Percentiles rank a stretch among this genome's conserved stretches.
Conservation (phyloP, 805 yeast genomes). For the Candida piceae region DNA sequence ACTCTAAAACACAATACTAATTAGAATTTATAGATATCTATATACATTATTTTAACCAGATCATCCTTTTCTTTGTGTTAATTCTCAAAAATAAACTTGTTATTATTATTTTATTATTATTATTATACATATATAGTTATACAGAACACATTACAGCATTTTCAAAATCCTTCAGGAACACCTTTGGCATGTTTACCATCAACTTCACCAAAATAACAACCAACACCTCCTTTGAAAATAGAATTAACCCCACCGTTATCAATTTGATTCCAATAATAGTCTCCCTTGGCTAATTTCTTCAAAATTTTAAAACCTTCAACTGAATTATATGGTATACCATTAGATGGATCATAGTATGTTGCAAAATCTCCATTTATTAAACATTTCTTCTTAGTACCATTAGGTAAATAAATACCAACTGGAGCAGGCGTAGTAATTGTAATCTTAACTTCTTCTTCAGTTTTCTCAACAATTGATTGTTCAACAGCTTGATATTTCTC, state of each 20-base stretch:
- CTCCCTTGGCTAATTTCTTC: constrained; percentile 52
- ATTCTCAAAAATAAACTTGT: too few relatives aligned
- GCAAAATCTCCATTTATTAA: constrained; percentile 75
- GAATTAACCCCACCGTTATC: constrained; percentile 40
- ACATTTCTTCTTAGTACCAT: constrained; percentile 63
- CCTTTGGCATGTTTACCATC: constrained; percentile 65
- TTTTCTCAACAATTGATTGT: constrained; percentile 38
- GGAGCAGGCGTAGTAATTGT: constrained; percentile 67
- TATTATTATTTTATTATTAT: too few relatives aligned
- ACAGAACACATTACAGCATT: not conserved
- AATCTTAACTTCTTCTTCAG: constrained; percentile 42
- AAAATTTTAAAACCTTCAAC: constrained; percentile 72
- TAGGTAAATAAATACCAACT: constrained; percentile 65
- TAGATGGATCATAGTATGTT: constrained; percentile 79
- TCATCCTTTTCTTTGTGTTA: too few relatives aligned
- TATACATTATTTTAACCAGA: too few relatives aligned
- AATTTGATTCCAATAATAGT: constrained; percentile 47
- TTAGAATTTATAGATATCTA: too few relatives aligned
- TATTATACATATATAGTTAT: constrained; percentile 33
- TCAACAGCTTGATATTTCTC: constrained; percentile 39
- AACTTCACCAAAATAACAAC: constrained; percentile 37
- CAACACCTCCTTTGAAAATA: constrained; percentile 29
- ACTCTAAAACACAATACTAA: constrained; percentile 53
- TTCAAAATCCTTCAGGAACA: constrained; percentile 78
- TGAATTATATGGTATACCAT: constrained; percentile 81